A percentile compares a stretch with the other conserved stretches of the same genome.
Conservation (phyloP, 1,139 yeast species). For the Wickerhamomyces sp. region DNA sequence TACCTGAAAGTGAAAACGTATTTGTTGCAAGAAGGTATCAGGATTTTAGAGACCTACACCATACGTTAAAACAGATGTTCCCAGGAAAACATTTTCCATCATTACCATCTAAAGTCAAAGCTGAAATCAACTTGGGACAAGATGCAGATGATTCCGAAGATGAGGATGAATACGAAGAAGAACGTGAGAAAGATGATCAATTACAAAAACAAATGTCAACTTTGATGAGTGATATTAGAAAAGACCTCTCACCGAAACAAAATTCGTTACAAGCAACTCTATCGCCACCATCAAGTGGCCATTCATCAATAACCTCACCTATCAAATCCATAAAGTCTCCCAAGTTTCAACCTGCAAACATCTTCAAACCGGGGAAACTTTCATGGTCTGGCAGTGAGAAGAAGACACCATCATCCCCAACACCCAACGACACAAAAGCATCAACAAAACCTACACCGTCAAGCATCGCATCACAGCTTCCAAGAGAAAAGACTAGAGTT, state of each 20-base stretch:
- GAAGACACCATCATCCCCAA: conserved; percentile 1
- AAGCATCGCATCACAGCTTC: conserved; percentile 25
- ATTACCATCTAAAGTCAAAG: conserved; percentile 51
- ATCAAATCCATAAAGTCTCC: conserved; percentile 6
- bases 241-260: not conserved
- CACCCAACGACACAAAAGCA: not conserved
- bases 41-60: conserved; percentile 57
- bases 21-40: conserved; percentile 56
- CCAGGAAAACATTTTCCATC: conserved; percentile 71
- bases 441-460: too few species aligned
- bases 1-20: conserved; percentile 27
- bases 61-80: conserved; percentile 43
- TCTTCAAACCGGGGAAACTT: conserved; percentile 3
- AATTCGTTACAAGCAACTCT: not conserved
- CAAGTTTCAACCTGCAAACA: not conserved
- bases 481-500: conserved; percentile 68
- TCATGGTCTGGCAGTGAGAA: conserved; percentile 1
- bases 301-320: not conserved
- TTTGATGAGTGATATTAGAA: conserved; percentile 5
- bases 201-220: conserved; percentile 18
- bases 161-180: conserved; percentile 8
- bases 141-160: conserved; percentile 12
- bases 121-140: conserved; percentile 20
- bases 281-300: not conserved
- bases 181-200: conserved; percentile 21